Base-by-base conservation (phyloP, 257 asterid genomes). In the Knoxia roxburghii region DNA sequence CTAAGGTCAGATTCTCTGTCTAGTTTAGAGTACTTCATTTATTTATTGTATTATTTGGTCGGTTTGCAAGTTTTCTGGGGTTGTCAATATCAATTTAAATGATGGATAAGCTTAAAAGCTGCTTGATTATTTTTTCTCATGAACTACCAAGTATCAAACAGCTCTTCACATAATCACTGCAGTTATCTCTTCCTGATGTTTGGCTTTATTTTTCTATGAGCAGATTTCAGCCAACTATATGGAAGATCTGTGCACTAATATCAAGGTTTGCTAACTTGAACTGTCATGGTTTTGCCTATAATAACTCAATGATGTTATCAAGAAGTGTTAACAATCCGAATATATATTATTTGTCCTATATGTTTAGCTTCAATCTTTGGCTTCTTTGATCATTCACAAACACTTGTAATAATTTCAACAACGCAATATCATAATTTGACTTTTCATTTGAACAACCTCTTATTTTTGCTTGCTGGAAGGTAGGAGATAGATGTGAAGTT, bases 401-500 rank as follows among this genome's bases (percentile, higher is more conserved):
- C 7, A 2, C 13, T 55, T n/a, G 15, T 56, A 56, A 2, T 7
- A 14, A 54, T n/a, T 24, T 0, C 2, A 49, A 37, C 9, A 13
- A 17, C 8, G 0, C 18, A 45, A 5, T 15, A 21, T 49, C 11
- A 14, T 54, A 30, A 43, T 27, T 20, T 73, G 73, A 77, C 67
- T 61, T 68, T 40, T 32, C 43, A 14, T 64, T 20, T 12, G 14
- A 23, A 21, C 21, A 5, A 50, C 11, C 24, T 43, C 66, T 68
- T 74, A 26, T 67, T 54, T 53, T 62, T 53, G 41, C 71, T 69
- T 53, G 30, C 33, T 15, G 50, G 58, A 68, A 90, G 97, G 87
- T 85, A 46, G 99, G 96, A 70, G 95, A 90, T 71, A 81, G 99
- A 85, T 94, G 96, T 76, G 84, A 86, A 84, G 95, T 87, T 75